These are phyloP conservation scores for Triticum dicoccoides DNA, from an alignment of 176 grass and related monocot genomes.

Conservation along the genomic window DNA sequence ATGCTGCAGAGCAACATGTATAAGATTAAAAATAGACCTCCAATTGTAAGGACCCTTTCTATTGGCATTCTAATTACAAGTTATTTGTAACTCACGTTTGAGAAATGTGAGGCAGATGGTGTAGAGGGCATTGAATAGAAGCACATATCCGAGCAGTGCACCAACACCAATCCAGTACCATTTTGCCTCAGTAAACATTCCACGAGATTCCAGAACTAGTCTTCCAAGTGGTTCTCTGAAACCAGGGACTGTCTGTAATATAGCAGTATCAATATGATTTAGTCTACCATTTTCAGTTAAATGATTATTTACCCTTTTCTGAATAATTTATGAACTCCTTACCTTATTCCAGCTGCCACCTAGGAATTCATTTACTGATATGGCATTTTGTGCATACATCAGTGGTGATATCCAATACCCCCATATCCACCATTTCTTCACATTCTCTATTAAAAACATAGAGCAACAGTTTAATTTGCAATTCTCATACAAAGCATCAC, in stretches of 20 bases:
- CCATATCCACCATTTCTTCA: conserved; percentile 93
- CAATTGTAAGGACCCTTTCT: background rate
- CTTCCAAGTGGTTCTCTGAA: conserved; percentile 41
- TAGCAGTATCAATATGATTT: conserved; percentile 13
- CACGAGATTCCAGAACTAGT: conserved; percentile 44
- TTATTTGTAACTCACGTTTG: conserved; percentile 48
- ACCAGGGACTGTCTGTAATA: background rate
- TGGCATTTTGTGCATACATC: conserved; percentile 71
- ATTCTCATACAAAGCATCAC: background rate
- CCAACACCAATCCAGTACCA: conserved; percentile 85
- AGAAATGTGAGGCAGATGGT: conserved; percentile 62
- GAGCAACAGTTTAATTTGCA: background rate
- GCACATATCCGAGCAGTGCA: conserved; percentile 61
- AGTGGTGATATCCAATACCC: conserved; percentile 84
- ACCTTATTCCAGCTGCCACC: conserved; percentile 66
- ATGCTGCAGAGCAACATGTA: conserved; percentile 36
- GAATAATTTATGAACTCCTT: background rate
- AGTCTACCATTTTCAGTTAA: background rate
- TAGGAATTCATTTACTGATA: conserved; percentile 73
- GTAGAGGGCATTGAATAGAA: conserved; percentile 80
- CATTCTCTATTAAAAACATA: conserved; percentile 36
- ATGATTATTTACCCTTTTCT: background rate
- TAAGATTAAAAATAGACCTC: background rate
- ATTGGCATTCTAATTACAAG: background rate
- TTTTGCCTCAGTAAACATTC: conserved; percentile 59